Percentiles rank a stretch among this genome's conserved stretches.
These are phyloP conservation scores for Astrothelium macrocarpum DNA, from an alignment of 495 filamentous ascomycete species.

Conservation along the genomic window DNA sequence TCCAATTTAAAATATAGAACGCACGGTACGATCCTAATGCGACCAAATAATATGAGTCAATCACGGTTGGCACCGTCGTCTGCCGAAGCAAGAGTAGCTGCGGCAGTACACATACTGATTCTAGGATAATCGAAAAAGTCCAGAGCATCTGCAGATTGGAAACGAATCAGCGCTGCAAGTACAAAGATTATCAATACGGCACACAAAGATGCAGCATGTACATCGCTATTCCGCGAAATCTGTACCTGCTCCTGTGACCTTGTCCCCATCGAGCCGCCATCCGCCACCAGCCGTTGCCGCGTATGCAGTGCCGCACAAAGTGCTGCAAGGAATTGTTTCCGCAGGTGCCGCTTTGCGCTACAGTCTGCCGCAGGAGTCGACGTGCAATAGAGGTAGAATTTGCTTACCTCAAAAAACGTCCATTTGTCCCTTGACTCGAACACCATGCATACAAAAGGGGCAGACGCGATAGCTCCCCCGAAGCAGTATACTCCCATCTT, in stretches of 20 bases:
- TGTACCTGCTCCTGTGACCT: background rate
- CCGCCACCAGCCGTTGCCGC: background rate
- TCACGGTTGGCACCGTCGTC: conserved; percentile 89
- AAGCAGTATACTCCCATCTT: conserved; percentile 62
- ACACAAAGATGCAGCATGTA: background rate
- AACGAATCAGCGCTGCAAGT: background rate
- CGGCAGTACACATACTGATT: conserved; percentile 82
- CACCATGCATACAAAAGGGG: conserved; percentile 58
- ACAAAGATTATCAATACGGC: background rate
- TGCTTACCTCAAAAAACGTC: conserved; percentile 49
- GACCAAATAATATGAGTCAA: conserved; percentile 88
- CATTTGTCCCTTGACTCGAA: conserved; percentile 36
- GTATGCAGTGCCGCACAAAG: background rate
- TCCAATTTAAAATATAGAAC: conserved; percentile 91
- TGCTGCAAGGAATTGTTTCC: background rate
- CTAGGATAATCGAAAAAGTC: conserved; percentile 82
- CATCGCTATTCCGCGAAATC: background rate
- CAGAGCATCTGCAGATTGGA: conserved; percentile 50
- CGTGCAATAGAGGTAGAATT: background rate
- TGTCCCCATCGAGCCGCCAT: background rate
- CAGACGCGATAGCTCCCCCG: conserved; percentile 46
- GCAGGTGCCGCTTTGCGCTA: background rate
- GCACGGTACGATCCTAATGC: conserved; percentile 81
- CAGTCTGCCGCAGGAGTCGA: background rate
- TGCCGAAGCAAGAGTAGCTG: conserved; percentile 87